Conservation (phyloP, 2,329 filamentous ascomycete genomes). For the Lasiodiplodia theobromae region DNA sequence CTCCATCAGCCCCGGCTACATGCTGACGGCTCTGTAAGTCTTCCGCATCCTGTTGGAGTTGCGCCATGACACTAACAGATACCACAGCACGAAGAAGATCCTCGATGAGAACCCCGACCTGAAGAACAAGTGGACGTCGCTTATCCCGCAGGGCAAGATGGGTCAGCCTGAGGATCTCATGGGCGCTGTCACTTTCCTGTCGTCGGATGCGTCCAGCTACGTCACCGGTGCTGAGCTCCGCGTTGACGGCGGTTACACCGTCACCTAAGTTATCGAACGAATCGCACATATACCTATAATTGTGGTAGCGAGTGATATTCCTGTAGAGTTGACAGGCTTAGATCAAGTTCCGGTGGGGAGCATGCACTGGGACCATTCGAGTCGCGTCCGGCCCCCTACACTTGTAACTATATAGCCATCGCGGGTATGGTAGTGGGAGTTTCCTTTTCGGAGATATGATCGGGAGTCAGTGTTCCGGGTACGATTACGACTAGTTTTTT, state of each 20-base stretch:
- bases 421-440: background rate
- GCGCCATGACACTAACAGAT: background rate
- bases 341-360: background rate
- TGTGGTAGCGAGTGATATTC: background rate
- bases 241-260: slow-evolving; percentile 89
- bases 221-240: slow-evolving; percentile 73
- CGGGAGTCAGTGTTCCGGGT: background rate
- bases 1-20: slow-evolving; percentile 94
- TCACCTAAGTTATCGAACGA: slow-evolving; percentile 62
- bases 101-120: slow-evolving; percentile 91
- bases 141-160: slow-evolving; percentile 95
- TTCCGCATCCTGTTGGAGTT: slow-evolving; percentile 29
- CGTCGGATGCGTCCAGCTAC: slow-evolving; percentile 71
- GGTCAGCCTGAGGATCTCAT: slow-evolving; percentile 89
- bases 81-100: slow-evolving; percentile 83
- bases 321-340: background rate
- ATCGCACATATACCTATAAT: background rate
- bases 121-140: slow-evolving; percentile 85
- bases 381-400: background rate
- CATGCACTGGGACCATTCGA: background rate
- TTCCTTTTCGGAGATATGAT: background rate
- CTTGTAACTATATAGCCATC: background rate
- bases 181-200: slow-evolving; percentile 87
- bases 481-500: background rate
- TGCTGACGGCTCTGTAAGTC: slow-evolving; percentile 88